Conservation (phyloP, 108 stramenopile species). For the Pelagomonas calceolata region DNA sequence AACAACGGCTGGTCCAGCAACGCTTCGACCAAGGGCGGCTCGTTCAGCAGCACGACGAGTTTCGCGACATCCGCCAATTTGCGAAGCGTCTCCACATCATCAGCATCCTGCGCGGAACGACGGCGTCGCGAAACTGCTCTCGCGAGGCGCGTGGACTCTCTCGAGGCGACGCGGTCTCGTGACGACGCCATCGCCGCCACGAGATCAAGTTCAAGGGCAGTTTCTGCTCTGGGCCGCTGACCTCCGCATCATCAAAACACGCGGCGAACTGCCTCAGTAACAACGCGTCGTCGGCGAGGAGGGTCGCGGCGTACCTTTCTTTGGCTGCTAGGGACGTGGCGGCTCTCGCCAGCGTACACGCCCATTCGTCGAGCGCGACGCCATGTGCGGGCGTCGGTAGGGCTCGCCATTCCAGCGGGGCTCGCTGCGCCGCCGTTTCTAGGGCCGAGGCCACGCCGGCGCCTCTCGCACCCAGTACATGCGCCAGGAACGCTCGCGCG, state of each 20-base stretch:
- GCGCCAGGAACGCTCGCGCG: no score
- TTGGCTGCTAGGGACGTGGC: not conserved
- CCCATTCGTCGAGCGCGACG: not conserved
- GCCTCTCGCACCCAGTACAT: no score
- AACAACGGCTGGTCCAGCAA: constrained; percentile 24
- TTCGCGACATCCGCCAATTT: not conserved
- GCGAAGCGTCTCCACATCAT: no score
- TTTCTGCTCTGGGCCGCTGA: no score
- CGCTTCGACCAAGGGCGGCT: constrained; percentile 8
- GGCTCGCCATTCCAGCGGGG: not conserved
- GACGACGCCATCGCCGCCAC: no score
- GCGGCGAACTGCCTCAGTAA: not conserved
- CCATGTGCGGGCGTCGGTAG: not conserved
- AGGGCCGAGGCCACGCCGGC: no score
- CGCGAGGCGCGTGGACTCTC: no score
- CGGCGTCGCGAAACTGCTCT: no score
- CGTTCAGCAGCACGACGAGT: constrained; percentile 5
- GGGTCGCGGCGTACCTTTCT: not conserved
- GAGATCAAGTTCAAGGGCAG: no score
- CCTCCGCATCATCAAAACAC: not conserved
- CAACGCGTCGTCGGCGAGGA: not conserved
- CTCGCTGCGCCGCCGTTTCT: no score
- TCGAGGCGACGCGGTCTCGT: no score
- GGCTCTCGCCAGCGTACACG: not conserved
- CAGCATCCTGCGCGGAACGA: no score